Base-by-base conservation (phyloP, 1,139 yeast species). In the Pichia sp. region DNA sequence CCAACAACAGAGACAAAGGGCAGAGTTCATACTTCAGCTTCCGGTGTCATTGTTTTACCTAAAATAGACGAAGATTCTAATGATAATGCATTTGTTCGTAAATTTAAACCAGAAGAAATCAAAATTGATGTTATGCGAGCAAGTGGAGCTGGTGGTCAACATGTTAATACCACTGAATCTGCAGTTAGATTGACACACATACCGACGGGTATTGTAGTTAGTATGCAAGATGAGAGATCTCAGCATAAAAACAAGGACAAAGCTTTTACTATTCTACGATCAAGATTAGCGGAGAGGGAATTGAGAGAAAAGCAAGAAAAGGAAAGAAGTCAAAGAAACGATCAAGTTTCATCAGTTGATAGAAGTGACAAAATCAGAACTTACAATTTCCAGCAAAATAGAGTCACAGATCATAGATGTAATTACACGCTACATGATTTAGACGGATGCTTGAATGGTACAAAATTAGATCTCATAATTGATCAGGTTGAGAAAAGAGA, bases 91-190 rank as follows among this genome's bases (percentile, higher is more conserved):
- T 65, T 64, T n/a, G 79, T 81, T 34, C 67, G 92, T 40, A 77
- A 77, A 49, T 87, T 92, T 64, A 81, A 79, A 23, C 87, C 94
- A 0, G 95, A 86, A 3, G 98, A 92, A 57, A 81, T 92, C 16
- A 73, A 96, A 50, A 78, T 92, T 4, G 98, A 94, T 62, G 87
- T 94, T 11, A 94, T 90, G 97, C 72, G 98, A 56, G 87, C 98
- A 0, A 81, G 96, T 44, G 99, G 98, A 3, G 85, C 95, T 52
- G 99, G 99, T 45, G 99, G 99, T 0, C 99, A 92, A 65, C 98
- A 94, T 61, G 99, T 92, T 41, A 92, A 94, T 60, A 92, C 97
- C 26, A 92, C 98, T 0, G 98, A 92, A 61, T 87, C 97, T 1
- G 99, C 98, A 0, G 97, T 92, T 26, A 73, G 98, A 55, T 67